Conservation (phyloP, 768 basidiomycete species). For the Psilocybe azurescens region DNA sequence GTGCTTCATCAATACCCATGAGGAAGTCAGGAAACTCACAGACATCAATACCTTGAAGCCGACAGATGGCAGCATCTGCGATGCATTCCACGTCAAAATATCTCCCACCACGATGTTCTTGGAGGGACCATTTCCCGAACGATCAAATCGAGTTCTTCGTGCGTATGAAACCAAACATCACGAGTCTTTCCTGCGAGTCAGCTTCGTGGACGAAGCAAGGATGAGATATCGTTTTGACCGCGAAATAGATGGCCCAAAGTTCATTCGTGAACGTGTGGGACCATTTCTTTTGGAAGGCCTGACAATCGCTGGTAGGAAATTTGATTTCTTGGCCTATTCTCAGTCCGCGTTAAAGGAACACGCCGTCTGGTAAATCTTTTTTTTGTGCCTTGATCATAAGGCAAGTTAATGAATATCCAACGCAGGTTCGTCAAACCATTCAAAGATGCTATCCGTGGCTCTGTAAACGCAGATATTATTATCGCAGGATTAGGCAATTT, state of each 20-base stretch:
- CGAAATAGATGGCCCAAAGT: conserved; percentile 56
- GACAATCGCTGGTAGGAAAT: conserved; percentile 57
- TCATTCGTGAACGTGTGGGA: conserved; percentile 55
- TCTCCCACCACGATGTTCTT: conserved; percentile 61
- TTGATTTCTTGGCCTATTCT: conserved; percentile 74
- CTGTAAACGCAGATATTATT: conserved; percentile 50
- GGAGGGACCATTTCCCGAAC: conserved; percentile 61
- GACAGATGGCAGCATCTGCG: conserved; percentile 37
- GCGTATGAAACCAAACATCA: conserved; percentile 48
- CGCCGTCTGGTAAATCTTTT: conserved; percentile 51
- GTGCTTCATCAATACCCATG: conserved; percentile 34
- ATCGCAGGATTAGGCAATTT: conserved; percentile 63
- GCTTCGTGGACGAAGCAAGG: conserved; percentile 63
- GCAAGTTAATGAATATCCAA: neutral
- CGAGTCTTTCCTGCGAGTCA: conserved; percentile 65
- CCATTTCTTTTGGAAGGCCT: conserved; percentile 50
- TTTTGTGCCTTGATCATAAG: neutral
- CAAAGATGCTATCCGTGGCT: conserved; percentile 30
- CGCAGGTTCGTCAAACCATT: conserved; percentile 70
- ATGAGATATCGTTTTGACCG: conserved; percentile 59
- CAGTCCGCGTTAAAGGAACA: conserved; percentile 77
- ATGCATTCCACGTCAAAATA: conserved; percentile 39
- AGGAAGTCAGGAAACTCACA: conserved; percentile 29
- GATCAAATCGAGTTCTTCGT: conserved; percentile 67
- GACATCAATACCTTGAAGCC: conserved; percentile 30